These are phyloP conservation scores for Yarrowia divulgata DNA, from an alignment of 805 yeast genomes.

Conservation along the genomic window DNA sequence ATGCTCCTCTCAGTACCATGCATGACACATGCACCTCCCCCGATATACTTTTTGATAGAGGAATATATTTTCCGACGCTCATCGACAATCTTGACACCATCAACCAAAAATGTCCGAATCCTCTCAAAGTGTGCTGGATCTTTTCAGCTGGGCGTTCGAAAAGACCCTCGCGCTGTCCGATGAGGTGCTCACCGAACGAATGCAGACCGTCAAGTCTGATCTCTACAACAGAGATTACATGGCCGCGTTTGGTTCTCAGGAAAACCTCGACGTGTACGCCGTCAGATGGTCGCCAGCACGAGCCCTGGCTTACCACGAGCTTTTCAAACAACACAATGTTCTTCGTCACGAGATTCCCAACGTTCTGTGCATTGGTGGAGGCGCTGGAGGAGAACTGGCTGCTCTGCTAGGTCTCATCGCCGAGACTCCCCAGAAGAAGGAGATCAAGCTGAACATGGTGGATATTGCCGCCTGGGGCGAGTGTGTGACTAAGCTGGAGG, in stretches of 20 bases:
- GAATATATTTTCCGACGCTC: slow-evolving; percentile 2
- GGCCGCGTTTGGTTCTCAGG: slow-evolving; percentile 69
- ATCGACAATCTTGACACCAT: neutral
- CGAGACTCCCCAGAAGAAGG: slow-evolving; percentile 39
- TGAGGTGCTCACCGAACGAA: slow-evolving; percentile 51
- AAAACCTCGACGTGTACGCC: slow-evolving; percentile 76
- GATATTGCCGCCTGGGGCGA: slow-evolving; percentile 83
- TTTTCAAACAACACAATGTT: slow-evolving; percentile 56
- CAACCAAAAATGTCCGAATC: neutral
- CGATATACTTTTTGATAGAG: slow-evolving; percentile 22
- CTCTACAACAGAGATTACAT: slow-evolving; percentile 74
- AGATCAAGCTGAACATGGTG: slow-evolving; percentile 60
- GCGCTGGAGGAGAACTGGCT: slow-evolving; percentile 84
- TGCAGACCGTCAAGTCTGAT: slow-evolving; percentile 75
- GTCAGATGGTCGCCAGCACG: slow-evolving; percentile 88
- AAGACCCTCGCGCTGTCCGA: slow-evolving; percentile 43
- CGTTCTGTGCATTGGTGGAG: slow-evolving; percentile 81
- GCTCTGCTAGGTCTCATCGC: slow-evolving; percentile 66
- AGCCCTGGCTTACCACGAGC: slow-evolving; percentile 73
- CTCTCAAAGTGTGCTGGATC: slow-evolving; percentile 45
- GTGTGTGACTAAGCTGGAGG: slow-evolving; percentile 56
- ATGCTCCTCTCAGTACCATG: neutral
- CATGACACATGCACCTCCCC: neutral
- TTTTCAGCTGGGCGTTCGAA: slow-evolving; percentile 46
- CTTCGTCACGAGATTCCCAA: slow-evolving; percentile 43